phyloP scores from a whole-genome alignment of 495 filamentous ascomycete species.

The Talaromyces stipitatus region DNA sequence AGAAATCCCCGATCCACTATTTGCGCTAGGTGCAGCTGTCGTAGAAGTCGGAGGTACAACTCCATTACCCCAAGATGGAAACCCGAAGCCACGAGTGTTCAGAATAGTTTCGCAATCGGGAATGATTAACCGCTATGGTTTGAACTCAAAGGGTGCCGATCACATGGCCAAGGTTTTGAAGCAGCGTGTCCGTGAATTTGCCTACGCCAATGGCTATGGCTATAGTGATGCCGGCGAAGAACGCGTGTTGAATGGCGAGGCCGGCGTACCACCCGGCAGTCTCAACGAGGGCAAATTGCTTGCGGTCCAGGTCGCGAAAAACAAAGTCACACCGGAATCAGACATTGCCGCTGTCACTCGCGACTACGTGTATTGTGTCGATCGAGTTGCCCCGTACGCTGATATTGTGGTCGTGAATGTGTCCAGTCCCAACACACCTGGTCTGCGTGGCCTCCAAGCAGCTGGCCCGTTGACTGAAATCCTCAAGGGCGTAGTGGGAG shows the following conservation, averaged over 20 bases:
- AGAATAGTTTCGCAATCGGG: slow-evolving; percentile 71
- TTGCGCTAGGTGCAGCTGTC: slow-evolving; percentile 71
- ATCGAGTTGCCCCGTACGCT: slow-evolving; percentile 73
- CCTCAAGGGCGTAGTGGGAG: slow-evolving; percentile 71
- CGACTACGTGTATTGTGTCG: slow-evolving; percentile 84
- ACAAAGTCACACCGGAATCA: slow-evolving; percentile 74
- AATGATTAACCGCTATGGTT: slow-evolving; percentile 90
- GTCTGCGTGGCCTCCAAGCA: slow-evolving; percentile 75
- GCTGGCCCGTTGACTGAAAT: slow-evolving; percentile 73
- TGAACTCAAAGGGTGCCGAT: slow-evolving; percentile 87
- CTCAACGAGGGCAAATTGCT: slow-evolving; percentile 66
- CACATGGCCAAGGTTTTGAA: slow-evolving; percentile 73
- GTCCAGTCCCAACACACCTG: slow-evolving; percentile 91
- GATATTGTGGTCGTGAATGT: slow-evolving; percentile 96
- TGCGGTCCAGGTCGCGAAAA: slow-evolving; percentile 96
- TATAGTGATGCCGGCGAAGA: slow-evolving; percentile 54
- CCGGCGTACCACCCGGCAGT: slow-evolving; percentile 62
- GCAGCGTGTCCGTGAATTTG: slow-evolving; percentile 69
- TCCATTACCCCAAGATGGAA: slow-evolving; percentile 75
- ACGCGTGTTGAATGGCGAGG: slow-evolving; percentile 64
- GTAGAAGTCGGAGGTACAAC: slow-evolving; percentile 92
- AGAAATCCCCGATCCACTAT: slow-evolving; percentile 73
- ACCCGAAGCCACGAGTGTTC: slow-evolving; percentile 81
- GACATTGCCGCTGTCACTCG: slow-evolving; percentile 75
- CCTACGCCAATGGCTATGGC: slow-evolving; percentile 59